Conservation (phyloP, 768 basidiomycete species). For the Gymnopilus dilepis region DNA sequence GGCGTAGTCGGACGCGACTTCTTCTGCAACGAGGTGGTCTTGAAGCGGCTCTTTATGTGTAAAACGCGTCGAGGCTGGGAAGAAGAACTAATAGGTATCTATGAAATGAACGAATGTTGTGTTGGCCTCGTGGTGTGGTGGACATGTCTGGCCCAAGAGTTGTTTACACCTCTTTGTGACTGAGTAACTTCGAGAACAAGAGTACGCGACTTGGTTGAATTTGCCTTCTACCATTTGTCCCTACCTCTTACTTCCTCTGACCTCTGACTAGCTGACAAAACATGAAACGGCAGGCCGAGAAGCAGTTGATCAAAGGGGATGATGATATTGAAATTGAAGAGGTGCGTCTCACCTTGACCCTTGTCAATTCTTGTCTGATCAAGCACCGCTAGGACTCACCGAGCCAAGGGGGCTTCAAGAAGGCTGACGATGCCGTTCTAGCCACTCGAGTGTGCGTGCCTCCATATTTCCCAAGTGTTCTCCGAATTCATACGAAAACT, state of each 20-base stretch:
- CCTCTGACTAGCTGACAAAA: not conserved
- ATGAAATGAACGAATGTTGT: no score
- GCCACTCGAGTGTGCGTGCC: slow-evolving; percentile 56
- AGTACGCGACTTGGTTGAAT: no score
- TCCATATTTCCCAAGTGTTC: not conserved
- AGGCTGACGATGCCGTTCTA: slow-evolving; percentile 52
- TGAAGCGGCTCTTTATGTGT: no score
- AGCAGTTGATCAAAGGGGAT: slow-evolving; percentile 66
- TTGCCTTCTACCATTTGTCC: no score
- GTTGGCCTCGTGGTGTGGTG: no score
- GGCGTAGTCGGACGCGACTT: no score
- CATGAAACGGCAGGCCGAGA: slow-evolving; percentile 80
- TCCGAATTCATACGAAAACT: slow-evolving; percentile 17
- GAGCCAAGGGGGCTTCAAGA: slow-evolving; percentile 52
- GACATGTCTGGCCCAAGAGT: no score
- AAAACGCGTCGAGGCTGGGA: no score
- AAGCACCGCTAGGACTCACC: slow-evolving; percentile 23
- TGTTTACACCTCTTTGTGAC: slow-evolving; percentile 16
- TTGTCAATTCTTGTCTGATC: not conserved
- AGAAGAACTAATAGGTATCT: no score
- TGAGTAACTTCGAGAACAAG: not conserved
- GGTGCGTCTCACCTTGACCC: slow-evolving; percentile 5
- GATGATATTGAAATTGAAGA: slow-evolving; percentile 44
- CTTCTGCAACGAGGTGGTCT: no score
- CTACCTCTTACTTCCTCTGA: no score